Evolutionary conservation across 192 early-diverging fungal genomes (phyloP).

Genomic region (Nowakowskiella sp.): DNA sequence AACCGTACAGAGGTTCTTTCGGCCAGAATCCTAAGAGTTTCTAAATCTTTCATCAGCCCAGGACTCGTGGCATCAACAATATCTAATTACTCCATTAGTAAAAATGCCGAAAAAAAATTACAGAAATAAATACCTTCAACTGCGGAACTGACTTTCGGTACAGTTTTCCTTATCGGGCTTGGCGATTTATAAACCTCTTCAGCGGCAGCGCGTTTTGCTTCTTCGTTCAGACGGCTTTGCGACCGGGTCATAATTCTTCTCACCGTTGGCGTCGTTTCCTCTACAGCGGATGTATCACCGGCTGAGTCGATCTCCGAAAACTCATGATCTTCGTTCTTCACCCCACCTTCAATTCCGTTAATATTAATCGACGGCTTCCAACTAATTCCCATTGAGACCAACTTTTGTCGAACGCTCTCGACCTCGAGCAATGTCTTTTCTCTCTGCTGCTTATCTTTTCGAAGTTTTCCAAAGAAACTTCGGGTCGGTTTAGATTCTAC

Average conservation of each 20-base stretch:
- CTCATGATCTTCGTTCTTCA: background rate
- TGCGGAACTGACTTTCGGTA: no score
- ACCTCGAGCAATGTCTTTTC: constrained; percentile 13
- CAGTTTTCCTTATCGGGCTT: no score
- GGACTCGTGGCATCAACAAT: constrained; percentile 3
- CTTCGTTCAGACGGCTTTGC: constrained; percentile 19
- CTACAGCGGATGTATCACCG: no score
- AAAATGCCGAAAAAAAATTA: background rate
- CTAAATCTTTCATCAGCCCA: constrained; percentile 8
- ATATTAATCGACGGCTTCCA: constrained; percentile 5
- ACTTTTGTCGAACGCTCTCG: constrained; percentile 5
- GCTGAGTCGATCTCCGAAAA: constrained; percentile 11
- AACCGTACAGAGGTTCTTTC: constrained; percentile 4
- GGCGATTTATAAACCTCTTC: constrained; percentile 5
- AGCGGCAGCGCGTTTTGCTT: constrained; percentile 2
- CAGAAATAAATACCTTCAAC: no score
- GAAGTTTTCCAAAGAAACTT: no score
- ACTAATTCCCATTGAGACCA: constrained; percentile 12
- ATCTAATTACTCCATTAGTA: background rate
- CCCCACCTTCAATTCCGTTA: background rate
- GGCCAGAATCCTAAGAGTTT: background rate
- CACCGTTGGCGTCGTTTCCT: constrained; percentile 13
- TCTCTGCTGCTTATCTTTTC: constrained; percentile 8
- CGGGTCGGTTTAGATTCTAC: no score
- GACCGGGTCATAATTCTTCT: constrained; percentile 1